Evolutionary conservation across 345 rosid species (phyloP), one percentile per base, ranked within the genome.

Genomic region (Durio zibethinus): DNA sequence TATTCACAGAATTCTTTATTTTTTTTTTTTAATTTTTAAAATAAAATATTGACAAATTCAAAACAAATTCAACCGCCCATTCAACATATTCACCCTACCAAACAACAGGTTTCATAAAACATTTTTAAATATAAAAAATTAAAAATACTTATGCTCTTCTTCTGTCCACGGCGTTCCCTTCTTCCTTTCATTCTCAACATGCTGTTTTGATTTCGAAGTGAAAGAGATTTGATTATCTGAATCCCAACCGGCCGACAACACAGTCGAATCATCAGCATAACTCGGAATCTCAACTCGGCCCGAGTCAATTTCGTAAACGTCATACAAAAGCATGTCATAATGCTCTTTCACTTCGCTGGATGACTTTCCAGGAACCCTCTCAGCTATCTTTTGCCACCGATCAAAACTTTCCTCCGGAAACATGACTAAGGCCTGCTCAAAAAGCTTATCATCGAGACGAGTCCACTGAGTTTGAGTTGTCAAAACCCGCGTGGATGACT

Each of bases 111-210:
- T 36, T 36, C n/a, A n/a, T n/a, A n/a, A n/a, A n/a, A n/a, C n/a
- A n/a, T n/a, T 23, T 23, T 7, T 2, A 25, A 61, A 61, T 1
- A 25, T 2, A 4, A 6, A 33, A 33, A 31, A 31, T 12, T 14
- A n/a, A 53, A n/a, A 35, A 4, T 78, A 89, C 91, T 56, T 86
- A 80, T 89, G 93, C 33, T 90, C 94, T 20, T 88, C 84, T 54
- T 84, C 88, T 0, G 90, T 87, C 93, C 94, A 90, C 0, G 97
- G 97, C 20, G 88, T 88, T 48, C 98, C 97, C 82, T 90, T 89
- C 86, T 89, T 95, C 27, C 94, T 80, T 80, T 93, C 98, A 0
- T 74, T 48, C 0, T 88, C 89, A 0, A 74, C 80, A 12, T 78
- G 76, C 31, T 25, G 60, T 4, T 60, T 54, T 67, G 81, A 82